These are phyloP conservation scores for Clavispora asparagi DNA, from an alignment of 805 yeast genomes.

Conservation along the genomic window DNA sequence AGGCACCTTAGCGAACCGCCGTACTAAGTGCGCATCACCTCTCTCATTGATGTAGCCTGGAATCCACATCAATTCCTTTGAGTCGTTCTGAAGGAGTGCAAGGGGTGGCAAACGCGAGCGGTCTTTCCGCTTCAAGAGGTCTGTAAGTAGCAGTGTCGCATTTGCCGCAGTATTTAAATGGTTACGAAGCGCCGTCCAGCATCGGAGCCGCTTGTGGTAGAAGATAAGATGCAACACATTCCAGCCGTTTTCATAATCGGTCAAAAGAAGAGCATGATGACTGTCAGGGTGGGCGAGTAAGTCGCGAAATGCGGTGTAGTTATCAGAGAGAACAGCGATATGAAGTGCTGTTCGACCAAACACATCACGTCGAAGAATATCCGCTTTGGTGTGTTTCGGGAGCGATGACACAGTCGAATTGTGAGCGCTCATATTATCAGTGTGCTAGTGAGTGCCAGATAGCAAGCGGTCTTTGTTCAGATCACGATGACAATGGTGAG, in stretches of 20 bases:
- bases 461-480: too few species aligned
- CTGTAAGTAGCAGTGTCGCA: conserved; percentile 21
- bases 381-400: conserved; percentile 20
- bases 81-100: conserved; percentile 52
- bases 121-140: conserved; percentile 55
- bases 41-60: conserved; percentile 38
- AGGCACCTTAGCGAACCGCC: conserved; percentile 11
- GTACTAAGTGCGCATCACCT: conserved; percentile 22
- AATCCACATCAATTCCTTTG: conserved; percentile 37
- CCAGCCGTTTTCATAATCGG: conserved; percentile 79
- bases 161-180: conserved; percentile 5
- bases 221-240: conserved; percentile 72
- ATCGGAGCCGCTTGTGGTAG: conserved; percentile 48
- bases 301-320: conserved; percentile 40
- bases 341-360: conserved; percentile 71
- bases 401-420: neutral
- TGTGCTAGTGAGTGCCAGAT: too few species aligned
- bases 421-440: neutral
- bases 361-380: conserved; percentile 50
- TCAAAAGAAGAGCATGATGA: conserved; percentile 32
- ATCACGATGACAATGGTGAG: too few species aligned
- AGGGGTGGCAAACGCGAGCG: conserved; percentile 68
- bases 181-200: conserved; percentile 41
- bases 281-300: conserved; percentile 45
- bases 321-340: conserved; percentile 45